Evolutionary conservation across 331 rosid species (phyloP).

Genomic region (Arachis monticola): DNA sequence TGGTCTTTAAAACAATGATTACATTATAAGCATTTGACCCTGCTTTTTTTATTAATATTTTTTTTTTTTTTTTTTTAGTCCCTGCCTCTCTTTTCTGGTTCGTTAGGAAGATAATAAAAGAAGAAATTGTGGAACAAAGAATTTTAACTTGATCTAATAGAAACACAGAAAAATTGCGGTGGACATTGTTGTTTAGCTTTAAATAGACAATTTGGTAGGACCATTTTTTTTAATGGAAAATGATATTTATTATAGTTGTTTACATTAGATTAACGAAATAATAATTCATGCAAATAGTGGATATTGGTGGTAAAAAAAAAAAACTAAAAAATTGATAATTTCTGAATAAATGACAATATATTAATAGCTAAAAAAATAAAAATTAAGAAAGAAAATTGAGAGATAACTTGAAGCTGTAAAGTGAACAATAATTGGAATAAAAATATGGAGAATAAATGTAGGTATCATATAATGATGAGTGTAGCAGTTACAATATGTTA

Average conservation of each 20-base stretch:
- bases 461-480: neutral
- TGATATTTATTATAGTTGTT: too few relatives aligned
- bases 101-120: neutral
- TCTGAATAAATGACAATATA: too few relatives aligned
- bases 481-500: slow-evolving; percentile 19
- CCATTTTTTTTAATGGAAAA: too few relatives aligned
- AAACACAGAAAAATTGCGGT: too few relatives aligned
- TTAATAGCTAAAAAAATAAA: too few relatives aligned
- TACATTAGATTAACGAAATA: too few relatives aligned
- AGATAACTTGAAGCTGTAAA: neutral
- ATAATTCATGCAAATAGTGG: too few relatives aligned
- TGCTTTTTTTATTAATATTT: neutral
- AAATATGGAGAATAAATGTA: slow-evolving; percentile 11
- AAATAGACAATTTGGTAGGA: slow-evolving; percentile 6
- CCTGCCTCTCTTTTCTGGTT: neutral
- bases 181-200: neutral
- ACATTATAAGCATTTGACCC: too few relatives aligned
- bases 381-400: too few relatives aligned
- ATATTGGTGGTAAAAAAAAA: too few relatives aligned
- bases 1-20: slow-evolving; percentile 1
- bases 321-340: too few relatives aligned
- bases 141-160: too few relatives aligned
- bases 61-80: neutral
- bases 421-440: neutral
- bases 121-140: neutral